These are phyloP conservation scores for Limnomonas spitsbergensis DNA, from an alignment of 139 green algal species.

Conservation along the genomic window DNA sequence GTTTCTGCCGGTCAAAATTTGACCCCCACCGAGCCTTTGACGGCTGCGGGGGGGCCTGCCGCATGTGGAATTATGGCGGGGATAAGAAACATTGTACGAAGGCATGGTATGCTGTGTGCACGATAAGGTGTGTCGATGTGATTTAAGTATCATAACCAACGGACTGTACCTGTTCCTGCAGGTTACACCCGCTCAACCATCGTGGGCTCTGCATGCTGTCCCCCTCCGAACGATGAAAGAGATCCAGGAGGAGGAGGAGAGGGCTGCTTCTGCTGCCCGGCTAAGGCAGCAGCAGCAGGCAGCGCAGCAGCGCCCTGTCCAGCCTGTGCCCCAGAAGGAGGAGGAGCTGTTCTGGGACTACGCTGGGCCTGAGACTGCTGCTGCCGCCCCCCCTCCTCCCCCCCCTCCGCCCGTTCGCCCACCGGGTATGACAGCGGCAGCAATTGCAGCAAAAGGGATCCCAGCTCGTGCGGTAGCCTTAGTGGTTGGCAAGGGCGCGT, in stretches of 20 bases:
- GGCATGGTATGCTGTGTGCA: too few species aligned
- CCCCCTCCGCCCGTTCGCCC: neutral
- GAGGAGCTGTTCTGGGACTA: slow-evolving; percentile 71
- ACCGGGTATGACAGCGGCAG: slow-evolving; percentile 10
- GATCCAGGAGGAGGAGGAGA: slow-evolving; percentile 28
- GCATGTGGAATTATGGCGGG: too few species aligned
- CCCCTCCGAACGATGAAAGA: slow-evolving; percentile 28
- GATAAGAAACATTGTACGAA: too few species aligned
- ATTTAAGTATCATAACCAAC: too few species aligned
- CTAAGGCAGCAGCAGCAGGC: neutral
- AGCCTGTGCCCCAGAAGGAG: slow-evolving; percentile 25
- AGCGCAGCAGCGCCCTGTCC: neutral
- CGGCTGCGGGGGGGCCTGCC: too few species aligned
- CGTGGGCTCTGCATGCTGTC: neutral
- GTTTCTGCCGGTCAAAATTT: too few species aligned
- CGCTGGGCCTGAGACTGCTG: slow-evolving; percentile 2
- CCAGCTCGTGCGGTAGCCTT: slow-evolving; percentile 2
- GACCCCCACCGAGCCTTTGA: too few species aligned
- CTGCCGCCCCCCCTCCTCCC: neutral
- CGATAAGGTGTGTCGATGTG: too few species aligned
- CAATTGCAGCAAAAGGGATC: neutral
- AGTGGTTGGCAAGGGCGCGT: slow-evolving; percentile 6
- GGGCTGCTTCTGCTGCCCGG: neutral
- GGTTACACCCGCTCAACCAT: neutral
- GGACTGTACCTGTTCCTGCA: too few species aligned